A percentile compares a stretch with the other conserved stretches of the same genome.
Conservation (phyloP, 257 asterid species). For the Osmanthus fragrans region DNA sequence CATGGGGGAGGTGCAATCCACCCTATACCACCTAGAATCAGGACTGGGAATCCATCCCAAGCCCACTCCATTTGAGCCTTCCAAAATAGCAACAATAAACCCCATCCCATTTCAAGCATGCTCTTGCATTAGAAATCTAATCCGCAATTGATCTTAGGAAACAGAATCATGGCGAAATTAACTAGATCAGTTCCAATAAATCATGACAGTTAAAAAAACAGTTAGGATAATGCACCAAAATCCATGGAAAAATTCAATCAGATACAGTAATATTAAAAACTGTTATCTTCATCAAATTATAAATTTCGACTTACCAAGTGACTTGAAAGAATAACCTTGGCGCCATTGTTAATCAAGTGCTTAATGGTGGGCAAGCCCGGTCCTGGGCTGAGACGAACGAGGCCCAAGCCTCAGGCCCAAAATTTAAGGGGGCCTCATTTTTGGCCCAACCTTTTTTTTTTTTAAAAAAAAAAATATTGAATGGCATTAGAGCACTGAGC, state of each 20-base stretch:
- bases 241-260: neutral
- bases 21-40: too few species aligned
- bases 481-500: too few species aligned
- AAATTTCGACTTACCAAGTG: slow-evolving; percentile 44
- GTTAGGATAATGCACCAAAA: neutral
- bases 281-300: neutral
- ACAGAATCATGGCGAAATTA: neutral
- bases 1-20: too few species aligned
- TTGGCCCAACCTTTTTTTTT: too few species aligned
- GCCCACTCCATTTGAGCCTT: too few species aligned
- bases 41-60: too few species aligned
- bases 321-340: slow-evolving; percentile 65
- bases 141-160: neutral
- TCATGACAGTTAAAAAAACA: neutral
- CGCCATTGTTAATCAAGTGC: slow-evolving; percentile 57
- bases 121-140: neutral
- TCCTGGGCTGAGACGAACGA: too few species aligned
- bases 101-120: too few species aligned
- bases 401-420: too few species aligned
- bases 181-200: neutral
- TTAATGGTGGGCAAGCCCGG: slow-evolving; percentile 86
- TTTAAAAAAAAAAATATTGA: too few species aligned
- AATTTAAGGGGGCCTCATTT: too few species aligned
- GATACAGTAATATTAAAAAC: neutral
- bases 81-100: too few species aligned